A percentile compares a stretch with the other conserved stretches of the same genome.
Conservation (phyloP, 1,284 basidiomycete genomes). For the Ganoderma multipileum region DNA sequence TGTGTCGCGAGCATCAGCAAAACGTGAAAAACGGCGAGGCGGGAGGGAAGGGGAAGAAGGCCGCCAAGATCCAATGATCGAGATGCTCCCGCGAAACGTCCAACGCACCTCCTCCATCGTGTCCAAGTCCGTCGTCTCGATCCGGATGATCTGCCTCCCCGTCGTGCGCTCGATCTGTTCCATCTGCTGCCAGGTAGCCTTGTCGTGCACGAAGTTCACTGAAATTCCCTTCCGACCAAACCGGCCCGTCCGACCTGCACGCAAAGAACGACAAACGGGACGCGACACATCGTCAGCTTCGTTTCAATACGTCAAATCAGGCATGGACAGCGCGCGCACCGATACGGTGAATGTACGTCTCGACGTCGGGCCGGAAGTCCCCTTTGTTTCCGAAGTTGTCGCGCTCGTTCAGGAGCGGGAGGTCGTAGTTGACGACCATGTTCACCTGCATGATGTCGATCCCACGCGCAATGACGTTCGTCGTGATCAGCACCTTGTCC, state of each 20-base stretch:
- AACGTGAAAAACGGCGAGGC: background rate
- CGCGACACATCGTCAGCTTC: background rate
- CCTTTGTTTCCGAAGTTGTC: slow-evolving; percentile 45
- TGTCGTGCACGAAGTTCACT: slow-evolving; percentile 95
- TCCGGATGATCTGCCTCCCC: slow-evolving; percentile 78
- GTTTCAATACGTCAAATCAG: background rate
- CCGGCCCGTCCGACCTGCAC: slow-evolving; percentile 88
- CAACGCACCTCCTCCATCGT: slow-evolving; percentile 84
- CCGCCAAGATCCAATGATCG: slow-evolving; percentile 12
- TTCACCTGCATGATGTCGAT: slow-evolving; percentile 99
- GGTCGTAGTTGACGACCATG: slow-evolving; percentile 99
- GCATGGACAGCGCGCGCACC: slow-evolving; percentile 57
- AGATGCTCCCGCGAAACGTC: slow-evolving; percentile 15
- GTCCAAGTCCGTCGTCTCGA: slow-evolving; percentile 87
- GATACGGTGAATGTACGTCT: slow-evolving; percentile 98
- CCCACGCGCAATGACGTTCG: slow-evolving; percentile 97
- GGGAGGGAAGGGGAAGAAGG: background rate
- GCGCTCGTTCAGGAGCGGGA: slow-evolving; percentile 85
- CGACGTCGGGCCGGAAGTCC: slow-evolving; percentile 82
- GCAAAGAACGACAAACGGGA: background rate
- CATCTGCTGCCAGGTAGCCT: slow-evolving; percentile 86
- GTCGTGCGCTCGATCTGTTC: slow-evolving; percentile 82
- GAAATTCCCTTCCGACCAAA: slow-evolving; percentile 96
- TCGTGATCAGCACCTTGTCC: slow-evolving; percentile 98
- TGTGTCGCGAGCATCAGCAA: slow-evolving; percentile 12